Evolutionary conservation across 306 rosid genomes (phyloP).

Genomic region (Heteromeles arbutifolia): DNA sequence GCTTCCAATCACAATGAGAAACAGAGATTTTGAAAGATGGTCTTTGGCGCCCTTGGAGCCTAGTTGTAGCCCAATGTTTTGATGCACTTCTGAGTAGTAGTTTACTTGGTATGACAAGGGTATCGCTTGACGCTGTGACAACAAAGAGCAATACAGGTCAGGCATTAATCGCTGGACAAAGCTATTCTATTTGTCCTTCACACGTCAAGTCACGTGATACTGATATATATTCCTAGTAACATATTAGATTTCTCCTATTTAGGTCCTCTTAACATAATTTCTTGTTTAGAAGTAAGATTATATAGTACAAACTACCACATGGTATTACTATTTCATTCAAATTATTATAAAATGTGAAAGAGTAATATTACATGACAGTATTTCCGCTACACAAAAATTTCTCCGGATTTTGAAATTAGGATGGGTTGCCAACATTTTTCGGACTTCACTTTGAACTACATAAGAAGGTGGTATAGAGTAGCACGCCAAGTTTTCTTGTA

Average conservation of each 20-base stretch:
- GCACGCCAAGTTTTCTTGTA: not conserved
- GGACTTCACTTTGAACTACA: too few species aligned
- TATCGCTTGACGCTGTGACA: conserved; percentile 34
- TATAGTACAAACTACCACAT: too few species aligned
- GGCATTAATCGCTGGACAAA: not conserved
- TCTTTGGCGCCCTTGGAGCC: conserved; percentile 27
- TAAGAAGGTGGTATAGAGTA: too few species aligned
- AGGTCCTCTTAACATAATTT: too few species aligned
- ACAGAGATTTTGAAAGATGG: conserved; percentile 55
- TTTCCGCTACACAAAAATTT: too few species aligned
- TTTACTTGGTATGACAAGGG: conserved; percentile 49
- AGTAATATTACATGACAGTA: too few species aligned
- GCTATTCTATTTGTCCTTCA: not conserved
- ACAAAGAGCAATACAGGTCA: not conserved
- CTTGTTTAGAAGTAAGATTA: too few species aligned
- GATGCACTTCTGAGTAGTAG: conserved; percentile 28
- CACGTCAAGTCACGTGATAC: not conserved
- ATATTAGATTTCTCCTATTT: too few species aligned
- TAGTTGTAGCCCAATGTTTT: conserved; percentile 22
- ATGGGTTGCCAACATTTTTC: too few species aligned
- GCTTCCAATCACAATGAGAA: conserved; percentile 62
- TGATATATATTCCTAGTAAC: too few species aligned
- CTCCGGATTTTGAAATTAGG: not conserved
- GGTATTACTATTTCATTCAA: too few species aligned
- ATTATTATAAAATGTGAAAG: too few species aligned